A percentile compares a stretch with the other conserved stretches of the same genome.
Evolutionary conservation across 441 rosid species (phyloP).

Genomic region (Mallotus japonicus): DNA sequence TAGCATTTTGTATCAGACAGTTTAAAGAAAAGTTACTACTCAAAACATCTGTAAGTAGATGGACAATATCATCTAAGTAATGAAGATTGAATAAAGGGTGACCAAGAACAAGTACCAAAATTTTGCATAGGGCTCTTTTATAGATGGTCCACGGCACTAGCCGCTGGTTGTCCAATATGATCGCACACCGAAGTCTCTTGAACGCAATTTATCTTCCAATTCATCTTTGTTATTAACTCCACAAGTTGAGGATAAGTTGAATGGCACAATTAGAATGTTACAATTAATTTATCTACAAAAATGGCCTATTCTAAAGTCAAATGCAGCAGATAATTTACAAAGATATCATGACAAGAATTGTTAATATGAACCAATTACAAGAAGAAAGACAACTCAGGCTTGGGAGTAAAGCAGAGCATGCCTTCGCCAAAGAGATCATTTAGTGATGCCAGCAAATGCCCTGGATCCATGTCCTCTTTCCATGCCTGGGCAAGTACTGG

Average conservation of each 20-base stretch:
- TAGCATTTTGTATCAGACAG: too few relatives aligned
- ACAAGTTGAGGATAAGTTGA: not conserved
- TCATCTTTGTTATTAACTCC: too few relatives aligned
- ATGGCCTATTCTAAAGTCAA: not conserved
- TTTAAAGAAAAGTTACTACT: too few relatives aligned
- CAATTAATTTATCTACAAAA: not conserved
- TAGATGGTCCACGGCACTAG: too few relatives aligned
- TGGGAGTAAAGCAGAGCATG: slow-evolving; percentile 66
- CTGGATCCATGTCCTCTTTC: slow-evolving; percentile 78
- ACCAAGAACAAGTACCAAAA: not conserved
- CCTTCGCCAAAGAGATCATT: slow-evolving; percentile 72
- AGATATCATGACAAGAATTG: not conserved
- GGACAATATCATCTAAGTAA: too few relatives aligned
- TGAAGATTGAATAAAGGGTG: too few relatives aligned
- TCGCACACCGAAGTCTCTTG: not conserved
- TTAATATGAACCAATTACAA: slow-evolving; percentile 34
- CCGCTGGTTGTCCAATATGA: not conserved
- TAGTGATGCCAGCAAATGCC: slow-evolving; percentile 55
- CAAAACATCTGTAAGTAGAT: too few relatives aligned
- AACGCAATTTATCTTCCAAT: not conserved
- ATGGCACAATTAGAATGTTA: not conserved
- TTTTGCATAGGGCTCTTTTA: not conserved
- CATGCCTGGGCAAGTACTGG: slow-evolving; percentile 60
- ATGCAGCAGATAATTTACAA: slow-evolving; percentile 17
- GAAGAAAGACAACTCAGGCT: slow-evolving; percentile 63